A percentile compares a stretch with the other conserved stretches of the same genome.
Evolutionary conservation across 2,329 filamentous ascomycete species (phyloP).

Genomic region (Claviceps humidiphila): DNA sequence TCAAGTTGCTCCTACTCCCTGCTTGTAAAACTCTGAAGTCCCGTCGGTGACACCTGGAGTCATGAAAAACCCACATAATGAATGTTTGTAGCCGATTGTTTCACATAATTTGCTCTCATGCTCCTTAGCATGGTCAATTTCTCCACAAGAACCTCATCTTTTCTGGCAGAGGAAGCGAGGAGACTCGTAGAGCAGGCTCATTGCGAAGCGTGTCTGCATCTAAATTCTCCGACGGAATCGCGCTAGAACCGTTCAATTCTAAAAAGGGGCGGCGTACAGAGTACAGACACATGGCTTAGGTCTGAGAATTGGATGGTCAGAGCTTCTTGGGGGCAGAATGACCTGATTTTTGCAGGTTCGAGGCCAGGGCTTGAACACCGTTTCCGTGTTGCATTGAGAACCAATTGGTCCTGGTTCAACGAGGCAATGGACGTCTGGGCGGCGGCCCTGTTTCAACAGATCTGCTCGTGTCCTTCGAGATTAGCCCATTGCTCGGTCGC

Average conservation of each 20-base stretch:
- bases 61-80: not conserved
- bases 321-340: not conserved
- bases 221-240: constrained; percentile 6
- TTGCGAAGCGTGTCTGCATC: not conserved
- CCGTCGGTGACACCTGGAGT: not conserved
- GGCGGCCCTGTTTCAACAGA: not conserved
- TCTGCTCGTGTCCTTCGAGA: not conserved
- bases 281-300: constrained; percentile 5
- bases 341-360: not conserved
- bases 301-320: not conserved
- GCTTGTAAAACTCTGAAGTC: not conserved
- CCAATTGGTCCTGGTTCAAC: not conserved
- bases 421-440: not conserved
- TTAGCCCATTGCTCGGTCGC: not conserved
- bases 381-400: not conserved
- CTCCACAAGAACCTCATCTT: not conserved
- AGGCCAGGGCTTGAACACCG: not conserved
- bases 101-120: not conserved
- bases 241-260: constrained; percentile 2
- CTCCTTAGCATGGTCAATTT: not conserved
- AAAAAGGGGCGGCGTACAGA: not conserved
- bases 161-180: not conserved
- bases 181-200: not conserved
- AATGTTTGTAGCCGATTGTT: constrained; percentile 2
- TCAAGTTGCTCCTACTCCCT: not conserved